Conservation (phyloP, 768 basidiomycete species). For the Lentinula edodes region DNA sequence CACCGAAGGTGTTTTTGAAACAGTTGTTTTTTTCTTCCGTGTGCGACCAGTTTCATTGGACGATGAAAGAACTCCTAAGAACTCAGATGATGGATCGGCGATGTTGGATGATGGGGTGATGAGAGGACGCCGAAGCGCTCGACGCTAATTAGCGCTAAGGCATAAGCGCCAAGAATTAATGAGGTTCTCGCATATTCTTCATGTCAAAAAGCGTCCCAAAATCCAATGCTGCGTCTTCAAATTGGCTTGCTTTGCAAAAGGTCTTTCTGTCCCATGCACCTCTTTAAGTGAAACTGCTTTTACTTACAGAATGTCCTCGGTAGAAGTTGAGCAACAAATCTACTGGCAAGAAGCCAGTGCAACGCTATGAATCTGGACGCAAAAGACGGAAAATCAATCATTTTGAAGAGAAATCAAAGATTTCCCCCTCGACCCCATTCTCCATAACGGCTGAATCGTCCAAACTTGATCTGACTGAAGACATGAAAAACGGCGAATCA, state of each 20-base stretch:
- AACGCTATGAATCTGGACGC: background rate
- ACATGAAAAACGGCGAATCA: slow-evolving; percentile 44
- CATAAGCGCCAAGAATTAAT: no score
- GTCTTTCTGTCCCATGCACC: slow-evolving; percentile 21
- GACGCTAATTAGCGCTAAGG: background rate
- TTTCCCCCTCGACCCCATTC: background rate
- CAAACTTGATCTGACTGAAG: slow-evolving; percentile 1
- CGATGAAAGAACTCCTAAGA: no score
- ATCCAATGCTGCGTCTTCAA: slow-evolving; percentile 38
- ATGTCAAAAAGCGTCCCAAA: background rate
- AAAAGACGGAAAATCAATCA: background rate
- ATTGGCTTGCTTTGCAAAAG: slow-evolving; percentile 55
- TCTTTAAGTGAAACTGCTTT: background rate
- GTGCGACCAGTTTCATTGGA: no score
- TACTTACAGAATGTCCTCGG: background rate
- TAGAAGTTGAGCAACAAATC: background rate
- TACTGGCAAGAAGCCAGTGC: background rate
- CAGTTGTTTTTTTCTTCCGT: no score
- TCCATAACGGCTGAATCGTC: background rate
- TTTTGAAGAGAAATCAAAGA: background rate
- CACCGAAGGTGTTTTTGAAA: background rate
- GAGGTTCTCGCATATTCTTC: background rate
- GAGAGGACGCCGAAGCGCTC: no score
- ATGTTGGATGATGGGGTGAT: no score
- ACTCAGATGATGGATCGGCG: no score